These are phyloP conservation scores for Annona cherimola DNA, from an alignment of 164 flowering plant genomes.

Conservation along the genomic window DNA sequence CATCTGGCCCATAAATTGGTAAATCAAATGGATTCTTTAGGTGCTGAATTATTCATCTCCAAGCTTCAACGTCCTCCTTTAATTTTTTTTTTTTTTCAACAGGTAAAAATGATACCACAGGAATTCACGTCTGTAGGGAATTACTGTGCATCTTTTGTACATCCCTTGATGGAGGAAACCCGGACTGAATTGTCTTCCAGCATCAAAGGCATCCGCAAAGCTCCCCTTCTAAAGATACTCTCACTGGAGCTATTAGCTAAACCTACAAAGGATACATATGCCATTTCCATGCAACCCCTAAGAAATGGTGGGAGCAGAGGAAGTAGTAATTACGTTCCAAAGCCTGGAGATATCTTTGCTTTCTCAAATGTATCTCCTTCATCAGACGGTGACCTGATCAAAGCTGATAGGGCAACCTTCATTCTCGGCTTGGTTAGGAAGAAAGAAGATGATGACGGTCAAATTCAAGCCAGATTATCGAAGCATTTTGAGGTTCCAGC, in stretches of 20 bases:
- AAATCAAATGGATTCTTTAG: no score
- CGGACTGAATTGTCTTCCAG: neutral
- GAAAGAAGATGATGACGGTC: neutral
- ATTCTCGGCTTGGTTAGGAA: neutral
- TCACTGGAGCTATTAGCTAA: neutral
- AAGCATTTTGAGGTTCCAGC: neutral
- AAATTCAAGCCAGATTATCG: neutral
- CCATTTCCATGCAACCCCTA: neutral
- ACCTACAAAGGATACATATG: neutral
- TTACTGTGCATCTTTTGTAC: neutral
- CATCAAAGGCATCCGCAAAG: neutral
- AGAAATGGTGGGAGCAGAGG: neutral
- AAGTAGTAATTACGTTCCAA: neutral
- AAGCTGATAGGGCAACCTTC: neutral
- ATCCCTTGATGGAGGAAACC: neutral
- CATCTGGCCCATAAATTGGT: no score
- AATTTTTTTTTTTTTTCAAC: neutral
- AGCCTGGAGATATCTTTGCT: neutral
- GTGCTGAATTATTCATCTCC: no score
- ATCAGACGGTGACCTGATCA: neutral
- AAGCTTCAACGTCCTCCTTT: no score
- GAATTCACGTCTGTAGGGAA: neutral
- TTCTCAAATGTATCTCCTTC: neutral
- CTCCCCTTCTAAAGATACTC: neutral
- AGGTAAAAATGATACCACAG: neutral